These are phyloP conservation scores for Boletus subcaerulescens DNA, from an alignment of 768 basidiomycete species.

Conservation along the genomic window DNA sequence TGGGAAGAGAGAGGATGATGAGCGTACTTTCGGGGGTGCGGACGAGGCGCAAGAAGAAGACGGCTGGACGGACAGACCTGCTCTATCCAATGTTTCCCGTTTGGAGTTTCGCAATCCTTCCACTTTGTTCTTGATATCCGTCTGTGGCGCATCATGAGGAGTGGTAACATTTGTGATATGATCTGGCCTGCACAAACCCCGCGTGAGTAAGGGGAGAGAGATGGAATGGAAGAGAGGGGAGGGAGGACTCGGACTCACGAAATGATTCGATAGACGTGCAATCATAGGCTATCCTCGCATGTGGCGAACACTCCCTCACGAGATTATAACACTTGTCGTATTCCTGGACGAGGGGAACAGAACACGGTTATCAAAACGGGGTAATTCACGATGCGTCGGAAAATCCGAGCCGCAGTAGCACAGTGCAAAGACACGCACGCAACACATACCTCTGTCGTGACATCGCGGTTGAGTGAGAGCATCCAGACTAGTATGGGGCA, in stretches of 20 bases:
- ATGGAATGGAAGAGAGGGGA: neutral
- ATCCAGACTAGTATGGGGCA: constrained; percentile 79
- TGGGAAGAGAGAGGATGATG: neutral
- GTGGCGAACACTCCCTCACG: constrained; percentile 57
- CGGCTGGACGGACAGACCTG: constrained; percentile 45
- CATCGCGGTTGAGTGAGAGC: constrained; percentile 72
- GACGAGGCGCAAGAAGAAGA: neutral
- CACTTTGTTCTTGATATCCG: constrained; percentile 75
- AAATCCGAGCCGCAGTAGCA: constrained; percentile 5
- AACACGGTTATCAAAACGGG: neutral
- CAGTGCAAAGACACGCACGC: neutral
- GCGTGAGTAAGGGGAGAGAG: neutral
- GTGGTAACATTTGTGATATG: constrained; percentile 70
- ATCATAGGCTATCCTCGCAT: constrained; percentile 51
- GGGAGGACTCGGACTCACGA: constrained; percentile 45
- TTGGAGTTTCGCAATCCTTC: constrained; percentile 57
- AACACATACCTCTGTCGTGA: constrained; percentile 55
- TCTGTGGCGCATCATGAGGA: constrained; percentile 84
- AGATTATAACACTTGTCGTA: constrained; percentile 66
- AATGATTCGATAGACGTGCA: constrained; percentile 61
- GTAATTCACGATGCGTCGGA: neutral
- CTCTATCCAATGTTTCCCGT: constrained; percentile 82
- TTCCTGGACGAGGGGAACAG: constrained; percentile 46
- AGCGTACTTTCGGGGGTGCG: constrained; percentile 1
- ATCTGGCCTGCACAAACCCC: constrained; percentile 49